Evolutionary conservation across 2,329 filamentous ascomycete genomes (phyloP), one percentile per base, ranked within the genome.

Genomic region (Aureobasidium sp.): DNA sequence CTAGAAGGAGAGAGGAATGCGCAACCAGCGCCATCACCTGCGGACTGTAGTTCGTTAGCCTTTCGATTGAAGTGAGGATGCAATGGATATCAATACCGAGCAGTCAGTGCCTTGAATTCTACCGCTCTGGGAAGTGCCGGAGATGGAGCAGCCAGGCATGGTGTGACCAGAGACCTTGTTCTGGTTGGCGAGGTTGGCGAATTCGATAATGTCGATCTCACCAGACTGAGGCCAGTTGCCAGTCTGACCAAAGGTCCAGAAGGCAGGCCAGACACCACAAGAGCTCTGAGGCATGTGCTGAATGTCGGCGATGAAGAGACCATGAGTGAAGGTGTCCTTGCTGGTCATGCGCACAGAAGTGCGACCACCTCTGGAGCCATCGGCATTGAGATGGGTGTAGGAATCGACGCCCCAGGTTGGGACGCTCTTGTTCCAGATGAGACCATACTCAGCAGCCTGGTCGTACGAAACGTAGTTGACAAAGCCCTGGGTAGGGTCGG

Each of bases 401-500:
- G 64, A 68, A 32, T 65, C 64, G 29, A 64, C 64, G 26, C 64
- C 64, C 64, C 64, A 65, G 41, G 56, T 60, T 9, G 64, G 58
- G 13, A 52, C 29, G 23, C 32, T 48, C 29, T 51, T 48, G 50
- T 50, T 58, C 39, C 53, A 56, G 50, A 73, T 70, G 42, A 72
- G 64, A 15, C 64, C 63, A 23, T 62, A 63, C 27, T 57, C 60
- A 12, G 59, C 34, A 61, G 89, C 89, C 1, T 80, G 81, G 23
- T 72, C 63, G 56, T 81, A 78, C 66, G 83, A 77, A 60, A 86
- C 80, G 69, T 91, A 95, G 64, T 83, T 76, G 68, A 94, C 90
- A 68, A 85, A 90, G 39, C 90, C 90, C 65, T 86, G 68, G 2
- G 90, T 94, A 0, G 90, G 90, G 70, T 94, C 90, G 5, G 67